Conservation (phyloP, 106 monocot genomes). For the Dioscorea zingiberensis region DNA sequence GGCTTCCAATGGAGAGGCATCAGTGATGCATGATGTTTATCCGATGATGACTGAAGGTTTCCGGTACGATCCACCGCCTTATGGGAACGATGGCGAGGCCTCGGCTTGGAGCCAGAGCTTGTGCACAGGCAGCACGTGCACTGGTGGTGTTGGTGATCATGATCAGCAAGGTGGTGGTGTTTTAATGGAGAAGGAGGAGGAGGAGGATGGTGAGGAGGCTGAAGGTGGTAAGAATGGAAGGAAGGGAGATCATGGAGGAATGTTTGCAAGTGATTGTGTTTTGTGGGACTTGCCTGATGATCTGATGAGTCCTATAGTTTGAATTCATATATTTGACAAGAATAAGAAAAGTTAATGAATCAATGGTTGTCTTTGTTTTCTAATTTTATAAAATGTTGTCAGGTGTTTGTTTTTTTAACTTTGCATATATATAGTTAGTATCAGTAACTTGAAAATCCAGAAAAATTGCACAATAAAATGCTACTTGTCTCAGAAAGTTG, state of each 20-base stretch:
- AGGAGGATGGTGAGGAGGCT: conserved; percentile 25
- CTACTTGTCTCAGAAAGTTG: no score
- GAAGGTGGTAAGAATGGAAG: conserved; percentile 17
- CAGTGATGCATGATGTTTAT: conserved; percentile 10
- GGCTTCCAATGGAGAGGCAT: conserved; percentile 14
- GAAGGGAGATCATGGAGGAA: conserved; percentile 8
- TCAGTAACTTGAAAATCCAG: no score
- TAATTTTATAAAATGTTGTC: no score
- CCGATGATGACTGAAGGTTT: conserved; percentile 14
- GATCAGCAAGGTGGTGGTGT: conserved; percentile 6
- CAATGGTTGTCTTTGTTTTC: no score
- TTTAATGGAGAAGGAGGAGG: conserved; percentile 19
- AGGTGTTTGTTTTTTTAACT: no score
- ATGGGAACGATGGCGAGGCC: conserved; percentile 22
- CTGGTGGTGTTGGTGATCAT: conserved; percentile 6
- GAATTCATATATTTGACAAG: background rate
- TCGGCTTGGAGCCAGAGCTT: conserved; percentile 53
- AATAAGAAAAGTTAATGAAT: no score
- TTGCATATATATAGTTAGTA: no score
- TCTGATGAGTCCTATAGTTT: conserved; percentile 48
- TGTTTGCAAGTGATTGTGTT: conserved; percentile 47
- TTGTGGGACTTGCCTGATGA: conserved; percentile 94
- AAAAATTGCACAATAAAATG: no score
- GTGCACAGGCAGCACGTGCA: conserved; percentile 44
- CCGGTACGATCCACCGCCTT: conserved; percentile 20